Base-by-base conservation (phyloP, 2,329 filamentous ascomycete genomes). In the Cladosporium sp. region DNA sequence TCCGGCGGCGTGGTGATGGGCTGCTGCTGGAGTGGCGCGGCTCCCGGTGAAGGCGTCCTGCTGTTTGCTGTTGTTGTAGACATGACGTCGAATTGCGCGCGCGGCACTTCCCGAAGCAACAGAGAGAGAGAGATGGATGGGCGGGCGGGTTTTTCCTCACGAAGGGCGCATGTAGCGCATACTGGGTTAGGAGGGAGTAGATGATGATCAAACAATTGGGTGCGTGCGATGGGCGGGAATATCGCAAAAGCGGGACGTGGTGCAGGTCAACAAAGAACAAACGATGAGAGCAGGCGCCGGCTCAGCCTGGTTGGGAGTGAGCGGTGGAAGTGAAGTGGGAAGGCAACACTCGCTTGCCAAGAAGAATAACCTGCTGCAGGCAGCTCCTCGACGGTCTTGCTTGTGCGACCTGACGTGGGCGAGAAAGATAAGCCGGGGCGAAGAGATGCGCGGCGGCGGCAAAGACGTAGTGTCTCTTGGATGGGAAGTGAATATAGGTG, bases 1-100 rank as follows among this genome's bases (percentile, higher is more conserved):
- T 66, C 66, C 17, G 65, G 63, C 11, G 48, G 56, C 65, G 66
- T 55, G 64, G 64, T 34, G 43, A 37, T 32, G 22, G 9, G n/a
- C 11, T 32, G 12, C 11, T 11, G 11, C 11, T 12, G 11, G 4
- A n/a, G 11, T 11, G 30, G 7, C 8, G 13, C 12, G 19, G 50
- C 39, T n/a, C 43, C 38, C 32, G 43, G 43, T 30, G 56, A 52
- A 49, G 61, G 61, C 4, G 11, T 34, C 11, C n/a, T 34, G 30
- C 30, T 34, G 30, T 34, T 34, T 12, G 30, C 30, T n/a, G 32
- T 36, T 11, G 30, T 32, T n/a, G 32, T 36, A 39, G 57, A 57
- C 57, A 59, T 62, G 56, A 43, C 48, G 48, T 43, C 32, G 32
- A n/a, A 17, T 43, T 30, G 36, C 30, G 39, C 40, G 32, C 32